These are phyloP conservation scores for Phoma herbarum DNA, from an alignment of 2,329 filamentous ascomycete species.

Conservation along the genomic window DNA sequence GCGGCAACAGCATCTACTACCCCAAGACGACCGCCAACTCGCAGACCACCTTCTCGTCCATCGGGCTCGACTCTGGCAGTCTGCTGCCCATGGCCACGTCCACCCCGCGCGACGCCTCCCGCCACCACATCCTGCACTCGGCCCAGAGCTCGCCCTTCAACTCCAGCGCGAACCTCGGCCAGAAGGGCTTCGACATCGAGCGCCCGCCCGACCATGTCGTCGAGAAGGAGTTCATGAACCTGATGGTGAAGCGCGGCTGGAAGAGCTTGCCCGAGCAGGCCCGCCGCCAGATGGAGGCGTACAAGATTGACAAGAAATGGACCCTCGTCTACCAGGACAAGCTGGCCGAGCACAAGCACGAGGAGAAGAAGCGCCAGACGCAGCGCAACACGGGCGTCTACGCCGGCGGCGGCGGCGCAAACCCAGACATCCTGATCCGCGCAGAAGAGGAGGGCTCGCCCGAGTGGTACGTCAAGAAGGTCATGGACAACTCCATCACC, in stretches of 20 bases:
- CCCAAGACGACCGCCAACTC: slow-evolving; percentile 59
- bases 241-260: slow-evolving; percentile 98
- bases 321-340: slow-evolving; percentile 95
- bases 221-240: slow-evolving; percentile 87
- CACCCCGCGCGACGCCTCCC: slow-evolving; percentile 54
- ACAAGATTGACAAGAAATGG: slow-evolving; percentile 96
- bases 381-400: slow-evolving; percentile 66
- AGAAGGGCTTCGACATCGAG: slow-evolving; percentile 69
- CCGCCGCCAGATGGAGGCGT: slow-evolving; percentile 92
- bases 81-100: slow-evolving; percentile 50
- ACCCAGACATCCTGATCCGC: slow-evolving; percentile 72
- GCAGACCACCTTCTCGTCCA: slow-evolving; percentile 62
- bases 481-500: slow-evolving; percentile 94
- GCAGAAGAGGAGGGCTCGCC: slow-evolving; percentile 95
- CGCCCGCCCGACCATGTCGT: slow-evolving; percentile 81
- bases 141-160: slow-evolving; percentile 57
- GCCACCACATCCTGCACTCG: slow-evolving; percentile 50
- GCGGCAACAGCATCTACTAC: slow-evolving; percentile 58
- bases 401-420: slow-evolving; percentile 58
- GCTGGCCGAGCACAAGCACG: slow-evolving; percentile 90
- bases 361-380: slow-evolving; percentile 85
- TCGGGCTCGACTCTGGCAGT: slow-evolving; percentile 52
- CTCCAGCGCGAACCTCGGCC: slow-evolving; percentile 60
- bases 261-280: slow-evolving; percentile 96
- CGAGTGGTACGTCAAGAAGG: slow-evolving; percentile 96